These are phyloP conservation scores for Betula pendula DNA, from an alignment of 306 rosid genomes.

Conservation along the genomic window DNA sequence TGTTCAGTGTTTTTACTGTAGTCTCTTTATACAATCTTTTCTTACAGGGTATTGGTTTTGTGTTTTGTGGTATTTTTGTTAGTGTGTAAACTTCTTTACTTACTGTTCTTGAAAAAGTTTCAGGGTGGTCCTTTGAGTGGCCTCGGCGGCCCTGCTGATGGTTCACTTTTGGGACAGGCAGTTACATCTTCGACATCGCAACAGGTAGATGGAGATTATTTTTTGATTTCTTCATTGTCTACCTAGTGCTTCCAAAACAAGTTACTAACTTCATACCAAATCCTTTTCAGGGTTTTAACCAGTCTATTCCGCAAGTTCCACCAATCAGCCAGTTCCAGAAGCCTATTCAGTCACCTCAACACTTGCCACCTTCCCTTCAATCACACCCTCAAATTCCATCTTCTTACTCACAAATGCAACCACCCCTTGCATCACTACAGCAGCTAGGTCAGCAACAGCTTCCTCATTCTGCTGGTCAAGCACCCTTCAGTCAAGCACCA, in stretches of 20 bases:
- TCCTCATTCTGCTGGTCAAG: constrained; percentile 59
- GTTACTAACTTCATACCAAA: constrained; percentile 21
- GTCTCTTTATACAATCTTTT: background rate
- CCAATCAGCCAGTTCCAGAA: constrained; percentile 61
- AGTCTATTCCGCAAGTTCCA: constrained; percentile 51
- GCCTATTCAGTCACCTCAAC: constrained; percentile 67
- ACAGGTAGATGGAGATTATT: constrained; percentile 41
- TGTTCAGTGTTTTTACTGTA: background rate
- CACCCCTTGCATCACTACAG: constrained; percentile 44
- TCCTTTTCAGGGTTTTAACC: constrained; percentile 63
- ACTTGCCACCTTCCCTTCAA: constrained; percentile 61
- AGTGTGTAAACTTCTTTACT: constrained; percentile 18
- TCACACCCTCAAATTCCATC: constrained; percentile 49
- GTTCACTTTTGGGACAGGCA: constrained; percentile 42
- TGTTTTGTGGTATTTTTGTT: constrained; percentile 3
- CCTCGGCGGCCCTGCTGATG: constrained; percentile 51
- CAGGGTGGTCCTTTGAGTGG: constrained; percentile 65
- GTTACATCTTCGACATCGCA: constrained; percentile 42
- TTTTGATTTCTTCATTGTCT: constrained; percentile 16
- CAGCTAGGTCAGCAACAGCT: constrained; percentile 65
- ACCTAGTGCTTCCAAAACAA: constrained; percentile 14
- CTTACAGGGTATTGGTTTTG: background rate
- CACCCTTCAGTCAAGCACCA: constrained; percentile 33
- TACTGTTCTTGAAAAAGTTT: constrained; percentile 23
- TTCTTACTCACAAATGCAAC: constrained; percentile 53